Base-by-base conservation (phyloP, 768 basidiomycete genomes). In the Xerocomellus chrysenteron region DNA sequence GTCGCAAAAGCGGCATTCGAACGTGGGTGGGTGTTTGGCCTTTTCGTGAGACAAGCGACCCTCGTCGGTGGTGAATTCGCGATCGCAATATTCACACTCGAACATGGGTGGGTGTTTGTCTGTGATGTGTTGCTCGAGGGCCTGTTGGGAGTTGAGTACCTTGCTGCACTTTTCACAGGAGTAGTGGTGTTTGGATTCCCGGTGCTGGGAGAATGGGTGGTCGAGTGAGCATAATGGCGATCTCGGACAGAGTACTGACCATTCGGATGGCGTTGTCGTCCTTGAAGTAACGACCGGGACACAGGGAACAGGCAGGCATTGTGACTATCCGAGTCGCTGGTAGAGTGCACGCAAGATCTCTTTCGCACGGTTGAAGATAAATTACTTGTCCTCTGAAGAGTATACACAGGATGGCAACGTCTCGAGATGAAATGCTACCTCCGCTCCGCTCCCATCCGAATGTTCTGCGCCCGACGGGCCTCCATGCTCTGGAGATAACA, bases 301-400 rank as follows among this genome's bases (percentile, higher is more conserved):
- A 72, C 7, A 5, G 17, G 13, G 41, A 2, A 28, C 69, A 70
- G 12, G 4, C 14, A n/a, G 55, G 35, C 69, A 72, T 70, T 12
- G 30, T 43, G 51, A 28, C 12, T 2, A n/a, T n/a, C n/a, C n/a
- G n/a, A n/a, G 35, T 56, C 17, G n/a, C 4, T 39, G 13, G 6
- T 6, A 8, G 10, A 8, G 13, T 17, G 11, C 21, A 14, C 10
- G 13, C n/a, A 8, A 5, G 5, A 21, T 5, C 4, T 3, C n/a
- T 33, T 58, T 66, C 60, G 5, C 57, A 65, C 63, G 63, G 59
- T 65, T 60, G 13, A 43, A 35, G 35, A 35, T 35, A 14, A 4
- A 46, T 50, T 21, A n/a, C 36, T 36, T 32, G 30, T 32, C 9
- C 35, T 0, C 4, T 5, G 13, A 1, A 35, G 35, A 5, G 14